phyloP scores from a whole-genome alignment of 2,329 filamentous ascomycete species.

The Monosporascus sp. region DNA sequence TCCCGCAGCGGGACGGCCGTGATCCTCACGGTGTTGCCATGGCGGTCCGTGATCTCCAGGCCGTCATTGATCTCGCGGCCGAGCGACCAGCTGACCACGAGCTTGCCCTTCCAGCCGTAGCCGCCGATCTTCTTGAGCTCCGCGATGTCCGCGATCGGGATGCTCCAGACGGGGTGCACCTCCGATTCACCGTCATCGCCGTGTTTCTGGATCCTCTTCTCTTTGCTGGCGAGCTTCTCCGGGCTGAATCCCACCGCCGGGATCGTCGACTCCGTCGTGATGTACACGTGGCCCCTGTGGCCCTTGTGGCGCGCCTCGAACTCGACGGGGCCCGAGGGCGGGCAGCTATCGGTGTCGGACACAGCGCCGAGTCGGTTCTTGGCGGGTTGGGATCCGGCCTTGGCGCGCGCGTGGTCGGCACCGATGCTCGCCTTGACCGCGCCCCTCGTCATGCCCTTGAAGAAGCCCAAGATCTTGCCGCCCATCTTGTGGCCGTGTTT shows the following conservation, averaged over 20 bases:
- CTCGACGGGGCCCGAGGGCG: conserved; percentile 63
- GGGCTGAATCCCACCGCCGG: conserved; percentile 64
- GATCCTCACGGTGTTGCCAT: conserved; percentile 52
- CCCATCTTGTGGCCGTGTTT: conserved; percentile 34
- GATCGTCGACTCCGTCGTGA: conserved; percentile 61
- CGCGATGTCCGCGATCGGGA: conserved; percentile 64
- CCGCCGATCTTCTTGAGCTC: conserved; percentile 78
- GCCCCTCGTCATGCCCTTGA: conserved; percentile 66
- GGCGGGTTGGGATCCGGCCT: conserved; percentile 54
- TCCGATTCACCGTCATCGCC: conserved; percentile 48
- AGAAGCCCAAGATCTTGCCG: conserved; percentile 52
- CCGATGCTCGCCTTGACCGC: conserved; percentile 67
- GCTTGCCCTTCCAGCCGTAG: conserved; percentile 77
- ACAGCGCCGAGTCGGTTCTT: conserved; percentile 69
- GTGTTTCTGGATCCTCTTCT: not conserved
- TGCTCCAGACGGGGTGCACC: conserved; percentile 60
- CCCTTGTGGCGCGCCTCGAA: conserved; percentile 69
- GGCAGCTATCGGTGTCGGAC: conserved; percentile 38
- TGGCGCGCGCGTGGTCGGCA: conserved; percentile 67
- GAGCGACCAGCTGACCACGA: conserved; percentile 76
- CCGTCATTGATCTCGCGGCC: conserved; percentile 71
- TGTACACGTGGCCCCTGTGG: conserved; percentile 66
- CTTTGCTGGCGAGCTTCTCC: conserved; percentile 46
- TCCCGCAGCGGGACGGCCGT: conserved; percentile 70
- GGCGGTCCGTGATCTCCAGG: conserved; percentile 57